phyloP scores from a whole-genome alignment of 2,329 filamentous ascomycete genomes.

The Hypoxylon sp. region DNA sequence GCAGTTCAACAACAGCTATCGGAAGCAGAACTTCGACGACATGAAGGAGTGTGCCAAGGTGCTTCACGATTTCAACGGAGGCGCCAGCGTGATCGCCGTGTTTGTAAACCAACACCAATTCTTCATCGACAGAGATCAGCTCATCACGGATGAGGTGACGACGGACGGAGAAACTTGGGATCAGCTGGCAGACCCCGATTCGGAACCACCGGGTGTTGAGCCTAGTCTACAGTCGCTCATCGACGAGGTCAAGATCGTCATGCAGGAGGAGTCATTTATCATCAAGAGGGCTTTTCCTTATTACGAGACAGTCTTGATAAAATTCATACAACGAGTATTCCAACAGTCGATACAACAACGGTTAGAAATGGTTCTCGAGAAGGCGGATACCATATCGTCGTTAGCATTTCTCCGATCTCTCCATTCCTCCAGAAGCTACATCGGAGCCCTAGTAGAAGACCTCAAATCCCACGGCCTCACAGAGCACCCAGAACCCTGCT shows the following conservation, averaged over 20 bases:
- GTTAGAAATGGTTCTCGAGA: conserved; percentile 93
- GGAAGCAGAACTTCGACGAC: conserved; percentile 93
- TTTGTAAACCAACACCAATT: conserved; percentile 99
- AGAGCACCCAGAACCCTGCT: conserved; percentile 91
- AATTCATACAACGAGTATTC: conserved; percentile 94
- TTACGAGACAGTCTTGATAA: conserved; percentile 90
- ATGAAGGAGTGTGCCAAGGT: conserved; percentile 98
- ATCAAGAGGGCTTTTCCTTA: conserved; percentile 97
- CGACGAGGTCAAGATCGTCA: conserved; percentile 93
- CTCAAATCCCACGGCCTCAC: conserved; percentile 93
- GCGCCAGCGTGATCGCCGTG: conserved; percentile 90
- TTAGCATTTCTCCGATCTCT: conserved; percentile 89
- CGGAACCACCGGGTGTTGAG: conserved; percentile 89
- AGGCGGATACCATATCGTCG: conserved; percentile 90
- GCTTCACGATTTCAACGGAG: conserved; percentile 93
- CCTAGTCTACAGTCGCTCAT: conserved; percentile 89
- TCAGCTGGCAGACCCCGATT: conserved; percentile 90
- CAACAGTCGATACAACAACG: conserved; percentile 98
- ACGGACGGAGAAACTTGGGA: conserved; percentile 86
- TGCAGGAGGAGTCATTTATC: conserved; percentile 96
- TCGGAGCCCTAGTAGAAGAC: conserved; percentile 87
- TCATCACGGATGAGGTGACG: conserved; percentile 85
- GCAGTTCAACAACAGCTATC: conserved; percentile 97
- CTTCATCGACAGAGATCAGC: conserved; percentile 94
- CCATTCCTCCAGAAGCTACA: conserved; percentile 90